A percentile compares a stretch with the other conserved stretches of the same genome.
Evolutionary conservation across 441 rosid genomes (phyloP).

Genomic region (Melastoma candidum): DNA sequence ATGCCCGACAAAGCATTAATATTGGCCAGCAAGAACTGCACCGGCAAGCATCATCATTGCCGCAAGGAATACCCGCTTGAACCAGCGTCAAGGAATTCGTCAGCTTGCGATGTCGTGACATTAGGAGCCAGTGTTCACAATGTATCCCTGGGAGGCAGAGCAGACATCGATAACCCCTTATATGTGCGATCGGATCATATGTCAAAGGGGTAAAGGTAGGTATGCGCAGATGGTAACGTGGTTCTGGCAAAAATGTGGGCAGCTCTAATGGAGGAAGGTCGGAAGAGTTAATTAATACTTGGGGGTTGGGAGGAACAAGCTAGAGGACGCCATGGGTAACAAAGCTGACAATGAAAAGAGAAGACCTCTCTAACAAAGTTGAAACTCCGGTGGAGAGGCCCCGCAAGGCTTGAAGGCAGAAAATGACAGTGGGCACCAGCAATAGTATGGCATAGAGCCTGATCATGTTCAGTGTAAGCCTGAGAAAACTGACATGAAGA

Average conservation of each 20-base stretch:
- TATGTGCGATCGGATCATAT: conserved; percentile 83
- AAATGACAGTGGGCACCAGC: conserved; percentile 74
- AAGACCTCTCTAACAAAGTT: conserved; percentile 34
- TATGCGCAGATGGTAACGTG: conserved; percentile 46
- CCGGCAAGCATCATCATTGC: no score
- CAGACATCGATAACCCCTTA: conserved; percentile 74
- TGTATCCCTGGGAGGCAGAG: conserved; percentile 87
- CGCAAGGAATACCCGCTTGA: no score
- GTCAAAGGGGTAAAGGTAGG: conserved; percentile 69
- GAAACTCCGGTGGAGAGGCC: conserved; percentile 28
- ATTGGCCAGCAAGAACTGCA: no score
- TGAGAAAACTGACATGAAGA: conserved; percentile 20
- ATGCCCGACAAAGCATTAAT: no score
- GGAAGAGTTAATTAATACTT: conserved; percentile 35
- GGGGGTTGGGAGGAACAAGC: conserved; percentile 35
- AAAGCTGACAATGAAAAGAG: conserved; percentile 58
- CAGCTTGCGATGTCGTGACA: conserved; percentile 37
- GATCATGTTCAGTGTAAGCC: conserved; percentile 28
- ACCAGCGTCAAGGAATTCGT: conserved; percentile 34
- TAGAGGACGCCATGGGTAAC: conserved; percentile 32
- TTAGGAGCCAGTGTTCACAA: conserved; percentile 73
- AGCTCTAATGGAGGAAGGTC: conserved; percentile 55
- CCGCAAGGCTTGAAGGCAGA: conserved; percentile 34
- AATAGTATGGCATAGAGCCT: conserved; percentile 68
- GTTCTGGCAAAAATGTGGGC: conserved; percentile 53